phyloP scores from a whole-genome alignment of 306 rosid species.

The Gastrolobium bilobum region DNA sequence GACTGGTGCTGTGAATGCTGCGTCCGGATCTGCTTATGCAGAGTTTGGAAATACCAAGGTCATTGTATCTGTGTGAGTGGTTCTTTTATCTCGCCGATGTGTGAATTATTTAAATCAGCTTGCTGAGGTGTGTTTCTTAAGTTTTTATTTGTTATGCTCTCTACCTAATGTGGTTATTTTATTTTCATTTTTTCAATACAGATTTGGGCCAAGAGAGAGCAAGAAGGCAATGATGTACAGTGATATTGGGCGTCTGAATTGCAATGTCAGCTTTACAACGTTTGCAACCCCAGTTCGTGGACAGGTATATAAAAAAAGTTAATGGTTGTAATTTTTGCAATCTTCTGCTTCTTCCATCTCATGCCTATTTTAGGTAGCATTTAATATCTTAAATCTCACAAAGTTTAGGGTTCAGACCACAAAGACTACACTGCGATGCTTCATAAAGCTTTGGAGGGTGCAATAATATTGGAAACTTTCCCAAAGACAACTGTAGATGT shows the following conservation, averaged over 20 bases:
- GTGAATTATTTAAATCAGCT: slow-evolving; percentile 25
- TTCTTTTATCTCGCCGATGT: slow-evolving; percentile 17
- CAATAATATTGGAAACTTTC: slow-evolving; percentile 83
- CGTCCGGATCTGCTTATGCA: slow-evolving; percentile 97
- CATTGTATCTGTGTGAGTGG: slow-evolving; percentile 96
- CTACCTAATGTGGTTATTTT: slow-evolving; percentile 28
- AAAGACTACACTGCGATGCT: slow-evolving; percentile 86
- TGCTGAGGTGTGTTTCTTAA: slow-evolving; percentile 8
- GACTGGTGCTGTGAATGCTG: slow-evolving; percentile 96
- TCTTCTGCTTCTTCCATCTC: slow-evolving; percentile 14
- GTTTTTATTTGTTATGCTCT: slow-evolving; percentile 24
- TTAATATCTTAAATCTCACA: slow-evolving; percentile 44
- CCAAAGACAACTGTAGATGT: slow-evolving; percentile 98
- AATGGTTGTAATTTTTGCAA: not conserved
- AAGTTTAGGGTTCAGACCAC: slow-evolving; percentile 78
- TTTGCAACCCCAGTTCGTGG: slow-evolving; percentile 89
- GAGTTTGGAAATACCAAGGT: slow-evolving; percentile 96
- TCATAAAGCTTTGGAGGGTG: slow-evolving; percentile 95
- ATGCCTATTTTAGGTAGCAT: slow-evolving; percentile 22
- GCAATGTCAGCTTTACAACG: slow-evolving; percentile 83
- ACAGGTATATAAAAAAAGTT: slow-evolving; percentile 62
- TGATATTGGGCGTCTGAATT: slow-evolving; percentile 87
- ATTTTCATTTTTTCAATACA: slow-evolving; percentile 44
- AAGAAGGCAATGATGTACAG: slow-evolving; percentile 97
- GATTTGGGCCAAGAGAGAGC: slow-evolving; percentile 99